phyloP scores from a whole-genome alignment of 257 asterid genomes.

The Ocimum tenuiflorum region DNA sequence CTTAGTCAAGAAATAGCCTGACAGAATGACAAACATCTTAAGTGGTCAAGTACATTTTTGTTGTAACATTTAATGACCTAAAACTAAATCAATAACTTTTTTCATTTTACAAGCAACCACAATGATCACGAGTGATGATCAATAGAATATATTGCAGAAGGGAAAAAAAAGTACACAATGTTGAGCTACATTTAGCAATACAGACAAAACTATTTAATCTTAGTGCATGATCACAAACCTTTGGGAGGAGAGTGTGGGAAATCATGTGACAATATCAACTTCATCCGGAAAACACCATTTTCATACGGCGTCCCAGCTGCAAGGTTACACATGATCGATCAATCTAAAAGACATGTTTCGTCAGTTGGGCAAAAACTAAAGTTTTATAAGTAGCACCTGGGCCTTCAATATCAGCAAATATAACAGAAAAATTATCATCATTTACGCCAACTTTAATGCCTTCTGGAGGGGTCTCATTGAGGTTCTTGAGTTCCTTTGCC shows the following conservation, averaged over 20 bases:
- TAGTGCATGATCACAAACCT: conserved; percentile 43
- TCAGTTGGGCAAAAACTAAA: not conserved
- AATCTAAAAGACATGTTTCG: conserved; percentile 6
- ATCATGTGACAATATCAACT: conserved; percentile 75
- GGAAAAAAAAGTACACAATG: too few species aligned
- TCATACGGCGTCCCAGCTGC: conserved; percentile 99
- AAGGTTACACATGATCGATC: conserved; percentile 23
- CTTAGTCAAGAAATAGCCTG: conserved; percentile 90
- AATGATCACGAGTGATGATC: not conserved
- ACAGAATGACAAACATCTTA: conserved; percentile 2
- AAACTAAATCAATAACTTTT: conserved; percentile 1
- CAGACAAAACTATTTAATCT: not conserved
- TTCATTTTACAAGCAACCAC: not conserved
- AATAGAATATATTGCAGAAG: not conserved
- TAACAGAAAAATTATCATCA: conserved; percentile 80
- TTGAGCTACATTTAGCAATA: too few species aligned
- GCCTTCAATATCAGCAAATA: conserved; percentile 91
- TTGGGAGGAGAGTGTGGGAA: conserved; percentile 91
- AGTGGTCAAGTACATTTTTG: not conserved
- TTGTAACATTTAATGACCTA: not conserved
- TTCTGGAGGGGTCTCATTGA: conserved; percentile 90
- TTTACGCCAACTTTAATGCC: conserved; percentile 91
- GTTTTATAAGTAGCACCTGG: conserved; percentile 51
- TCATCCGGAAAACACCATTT: conserved; percentile 86
- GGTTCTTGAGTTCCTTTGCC: conserved; percentile 92